Conservation (phyloP, 2,329 filamentous ascomycete genomes). For the Graphilbum sp. region DNA sequence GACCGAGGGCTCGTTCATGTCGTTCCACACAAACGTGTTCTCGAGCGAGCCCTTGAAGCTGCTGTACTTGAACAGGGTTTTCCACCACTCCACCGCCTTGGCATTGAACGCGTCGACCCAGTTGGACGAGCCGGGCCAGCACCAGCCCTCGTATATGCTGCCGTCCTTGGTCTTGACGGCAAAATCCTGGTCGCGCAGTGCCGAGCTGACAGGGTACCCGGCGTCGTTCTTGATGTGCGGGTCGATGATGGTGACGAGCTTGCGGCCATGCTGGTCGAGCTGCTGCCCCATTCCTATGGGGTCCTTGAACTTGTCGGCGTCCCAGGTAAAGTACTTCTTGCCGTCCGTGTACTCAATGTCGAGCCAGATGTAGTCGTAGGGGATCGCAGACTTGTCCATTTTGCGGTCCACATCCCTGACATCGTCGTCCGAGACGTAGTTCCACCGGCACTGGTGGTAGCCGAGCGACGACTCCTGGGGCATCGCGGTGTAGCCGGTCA, state of each 20-base stretch:
- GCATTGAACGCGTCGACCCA: constrained; percentile 97
- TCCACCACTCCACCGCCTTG: constrained; percentile 86
- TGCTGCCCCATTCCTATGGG: constrained; percentile 79
- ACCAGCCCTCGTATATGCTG: constrained; percentile 88
- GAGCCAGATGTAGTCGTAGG: constrained; percentile 97
- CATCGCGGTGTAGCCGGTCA: constrained; percentile 82
- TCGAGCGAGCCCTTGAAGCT: constrained; percentile 70
- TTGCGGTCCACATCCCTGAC: constrained; percentile 92
- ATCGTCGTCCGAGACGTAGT: constrained; percentile 93
- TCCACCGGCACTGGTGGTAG: constrained; percentile 98
- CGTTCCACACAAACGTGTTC: constrained; percentile 95
- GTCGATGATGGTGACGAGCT: constrained; percentile 89
- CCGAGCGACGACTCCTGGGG: constrained; percentile 84
- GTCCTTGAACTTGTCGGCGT: constrained; percentile 72
- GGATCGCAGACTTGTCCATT: constrained; percentile 89
- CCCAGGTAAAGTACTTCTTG: constrained; percentile 98
- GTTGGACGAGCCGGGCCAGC: constrained; percentile 93
- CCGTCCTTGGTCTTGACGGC: constrained; percentile 83
- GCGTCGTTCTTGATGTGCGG: constrained; percentile 92
- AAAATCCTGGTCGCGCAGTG: constrained; percentile 70
- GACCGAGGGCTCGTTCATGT: constrained; percentile 98
- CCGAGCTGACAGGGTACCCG: constrained; percentile 58
- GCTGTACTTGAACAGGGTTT: constrained; percentile 70
- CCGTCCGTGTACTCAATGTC: constrained; percentile 96
- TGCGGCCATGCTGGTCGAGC: constrained; percentile 68